A percentile compares a stretch with the other conserved stretches of the same genome.
phyloP scores from a whole-genome alignment of 192 early-diverging fungal genomes.

The Rhizophagus clarus region DNA sequence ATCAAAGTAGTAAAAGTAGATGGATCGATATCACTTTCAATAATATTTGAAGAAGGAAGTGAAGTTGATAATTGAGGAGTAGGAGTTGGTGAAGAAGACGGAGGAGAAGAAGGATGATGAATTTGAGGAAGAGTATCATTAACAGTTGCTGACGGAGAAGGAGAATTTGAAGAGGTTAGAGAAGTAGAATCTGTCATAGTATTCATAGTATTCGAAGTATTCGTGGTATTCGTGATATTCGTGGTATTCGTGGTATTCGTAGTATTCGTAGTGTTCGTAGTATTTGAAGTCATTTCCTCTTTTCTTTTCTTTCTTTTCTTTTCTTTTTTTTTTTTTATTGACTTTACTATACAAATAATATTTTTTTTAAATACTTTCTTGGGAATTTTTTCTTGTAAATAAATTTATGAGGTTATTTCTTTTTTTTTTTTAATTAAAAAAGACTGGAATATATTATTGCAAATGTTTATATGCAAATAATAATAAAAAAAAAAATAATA shows the following conservation, averaged over 20 bases:
- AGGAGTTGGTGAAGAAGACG: neutral
- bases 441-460: no score
- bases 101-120: neutral
- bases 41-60: conserved; percentile 15
- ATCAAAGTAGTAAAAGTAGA: conserved; percentile 5
- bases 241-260: no score
- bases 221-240: no score
- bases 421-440: no score
- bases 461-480: no score
- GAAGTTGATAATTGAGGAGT: conserved; percentile 9
- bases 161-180: neutral
- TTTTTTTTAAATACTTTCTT: no score
- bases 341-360: neutral
- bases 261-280: no score
- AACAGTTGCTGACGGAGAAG: neutral
- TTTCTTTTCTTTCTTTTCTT: neutral
- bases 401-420: no score
- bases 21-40: conserved; percentile 1
- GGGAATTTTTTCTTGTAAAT: no score
- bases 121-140: neutral
- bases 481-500: no score
- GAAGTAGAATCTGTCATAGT: neutral
- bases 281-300: neutral
- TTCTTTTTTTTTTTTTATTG: neutral
- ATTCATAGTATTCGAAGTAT: neutral